Evolutionary conservation across 208 protist species (phyloP).

Genomic region (Herpetomonas samuelpessoai): DNA sequence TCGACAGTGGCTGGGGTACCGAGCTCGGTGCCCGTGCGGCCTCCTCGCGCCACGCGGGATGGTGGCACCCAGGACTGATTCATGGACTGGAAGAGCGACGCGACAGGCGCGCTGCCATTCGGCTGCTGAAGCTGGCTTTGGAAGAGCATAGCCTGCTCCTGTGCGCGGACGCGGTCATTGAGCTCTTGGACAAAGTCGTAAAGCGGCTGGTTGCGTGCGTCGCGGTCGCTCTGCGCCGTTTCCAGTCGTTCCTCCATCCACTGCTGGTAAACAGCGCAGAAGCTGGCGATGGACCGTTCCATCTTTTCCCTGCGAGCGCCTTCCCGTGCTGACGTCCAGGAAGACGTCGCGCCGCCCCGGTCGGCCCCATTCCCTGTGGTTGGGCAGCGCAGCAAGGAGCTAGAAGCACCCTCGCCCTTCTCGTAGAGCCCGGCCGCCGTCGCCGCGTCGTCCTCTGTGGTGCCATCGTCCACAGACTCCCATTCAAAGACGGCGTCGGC

Average conservation of each 20-base stretch:
- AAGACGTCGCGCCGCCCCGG: not conserved
- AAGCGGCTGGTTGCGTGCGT: conserved; percentile 10
- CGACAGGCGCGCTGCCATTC: no score
- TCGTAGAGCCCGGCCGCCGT: not conserved
- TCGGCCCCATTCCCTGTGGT: not conserved
- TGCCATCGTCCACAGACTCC: not conserved
- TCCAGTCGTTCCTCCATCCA: conserved; percentile 31
- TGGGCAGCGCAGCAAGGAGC: not conserved
- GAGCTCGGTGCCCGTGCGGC: no score
- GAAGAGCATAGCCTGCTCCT: no score
- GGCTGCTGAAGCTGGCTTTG: no score
- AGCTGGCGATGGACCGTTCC: conserved; percentile 38
- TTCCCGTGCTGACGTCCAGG: not conserved
- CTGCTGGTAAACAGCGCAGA: conserved; percentile 45
- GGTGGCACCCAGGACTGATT: not conserved
- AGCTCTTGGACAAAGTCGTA: conserved; percentile 24
- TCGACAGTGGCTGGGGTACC: not conserved
- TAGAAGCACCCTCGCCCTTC: not conserved
- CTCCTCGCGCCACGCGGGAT: not conserved
- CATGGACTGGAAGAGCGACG: not conserved
- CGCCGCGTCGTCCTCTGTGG: not conserved
- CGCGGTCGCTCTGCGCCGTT: conserved; percentile 3
- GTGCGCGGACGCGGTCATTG: not conserved
- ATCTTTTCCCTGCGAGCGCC: conserved; percentile 16
- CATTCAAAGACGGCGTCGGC: conserved; percentile 34